Conservation (phyloP, 2,329 filamentous ascomycete genomes). For the Pyrenophora graminea region DNA sequence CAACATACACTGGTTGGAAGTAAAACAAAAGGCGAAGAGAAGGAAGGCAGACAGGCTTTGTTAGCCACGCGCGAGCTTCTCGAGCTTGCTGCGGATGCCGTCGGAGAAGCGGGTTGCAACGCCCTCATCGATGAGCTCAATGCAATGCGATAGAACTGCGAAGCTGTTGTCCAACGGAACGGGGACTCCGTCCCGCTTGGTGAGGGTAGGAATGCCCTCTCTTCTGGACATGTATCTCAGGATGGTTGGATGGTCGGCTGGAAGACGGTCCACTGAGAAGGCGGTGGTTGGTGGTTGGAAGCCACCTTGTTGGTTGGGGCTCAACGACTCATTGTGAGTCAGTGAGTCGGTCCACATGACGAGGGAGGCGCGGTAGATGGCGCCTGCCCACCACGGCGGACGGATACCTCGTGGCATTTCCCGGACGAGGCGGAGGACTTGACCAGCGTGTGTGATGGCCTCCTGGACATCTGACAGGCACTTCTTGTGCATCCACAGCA, state of each 20-base stretch:
- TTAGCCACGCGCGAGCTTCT: conserved; percentile 48
- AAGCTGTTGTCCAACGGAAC: conserved; percentile 55
- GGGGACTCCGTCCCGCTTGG: conserved; percentile 55
- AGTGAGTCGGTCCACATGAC: conserved; percentile 58
- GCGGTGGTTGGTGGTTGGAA: conserved; percentile 43
- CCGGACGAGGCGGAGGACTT: conserved; percentile 65
- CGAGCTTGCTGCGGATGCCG: conserved; percentile 59
- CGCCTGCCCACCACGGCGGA: conserved; percentile 73
- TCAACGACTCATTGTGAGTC: conserved; percentile 53
- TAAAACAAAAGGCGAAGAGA: conserved; percentile 6
- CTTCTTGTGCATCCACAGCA: conserved; percentile 61
- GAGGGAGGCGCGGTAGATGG: conserved; percentile 65
- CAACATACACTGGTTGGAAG: conserved; percentile 7
- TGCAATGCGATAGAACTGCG: conserved; percentile 56
- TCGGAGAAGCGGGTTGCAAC: conserved; percentile 58
- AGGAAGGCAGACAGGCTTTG: background rate
- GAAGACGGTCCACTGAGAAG: conserved; percentile 57
- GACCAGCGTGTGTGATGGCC: conserved; percentile 69
- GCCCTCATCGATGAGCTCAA: conserved; percentile 59
- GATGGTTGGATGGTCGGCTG: conserved; percentile 57
- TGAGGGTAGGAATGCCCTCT: conserved; percentile 58
- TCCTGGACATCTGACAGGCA: conserved; percentile 68
- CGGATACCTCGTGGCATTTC: conserved; percentile 64
- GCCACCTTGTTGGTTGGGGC: conserved; percentile 42
- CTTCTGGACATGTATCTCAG: conserved; percentile 58